phyloP scores from a whole-genome alignment of 2,329 filamentous ascomycete species.

The Cucurbitaria berberidis region DNA sequence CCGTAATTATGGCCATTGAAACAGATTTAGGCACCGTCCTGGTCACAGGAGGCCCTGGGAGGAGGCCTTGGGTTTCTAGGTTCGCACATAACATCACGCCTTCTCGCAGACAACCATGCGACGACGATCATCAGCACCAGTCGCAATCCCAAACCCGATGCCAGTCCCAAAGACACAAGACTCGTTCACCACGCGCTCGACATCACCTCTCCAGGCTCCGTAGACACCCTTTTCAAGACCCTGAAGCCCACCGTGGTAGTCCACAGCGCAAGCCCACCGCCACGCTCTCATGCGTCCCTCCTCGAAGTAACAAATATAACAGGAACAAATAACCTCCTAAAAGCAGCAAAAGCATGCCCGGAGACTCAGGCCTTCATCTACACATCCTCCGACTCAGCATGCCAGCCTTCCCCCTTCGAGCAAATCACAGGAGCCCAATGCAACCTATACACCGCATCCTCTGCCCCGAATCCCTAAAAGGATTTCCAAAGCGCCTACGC shows the following conservation, averaged over 20 bases:
- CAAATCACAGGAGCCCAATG: conserved; percentile 17
- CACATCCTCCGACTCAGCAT: conserved; percentile 36
- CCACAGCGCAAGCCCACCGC: conserved; percentile 52
- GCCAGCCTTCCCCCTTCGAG: conserved; percentile 2
- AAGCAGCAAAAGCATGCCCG: conserved; percentile 39
- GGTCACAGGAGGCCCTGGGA: conserved; percentile 52
- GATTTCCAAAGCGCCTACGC: no score
- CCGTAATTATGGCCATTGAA: background rate
- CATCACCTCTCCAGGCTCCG: conserved; percentile 47
- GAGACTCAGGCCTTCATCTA: conserved; percentile 55
- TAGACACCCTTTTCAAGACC: conserved; percentile 47
- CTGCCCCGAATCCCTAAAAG: conserved; percentile 7
- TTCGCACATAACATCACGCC: conserved; percentile 52
- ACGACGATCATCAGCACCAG: conserved; percentile 50
- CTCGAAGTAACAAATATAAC: conserved; percentile 51
- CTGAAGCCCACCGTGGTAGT: conserved; percentile 53
- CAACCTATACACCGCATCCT: conserved; percentile 10
- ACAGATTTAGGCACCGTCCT: conserved; percentile 33
- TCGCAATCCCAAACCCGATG: conserved; percentile 43
- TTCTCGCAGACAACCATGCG: conserved; percentile 44
- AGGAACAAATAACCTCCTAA: conserved; percentile 53
- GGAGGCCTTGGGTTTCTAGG: conserved; percentile 57
- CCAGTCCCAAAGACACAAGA: conserved; percentile 34
- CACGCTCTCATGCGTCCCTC: background rate
- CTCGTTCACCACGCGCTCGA: conserved; percentile 43